Conservation (phyloP, 2,329 filamentous ascomycete species). For the Sclerotinia subarctica region DNA sequence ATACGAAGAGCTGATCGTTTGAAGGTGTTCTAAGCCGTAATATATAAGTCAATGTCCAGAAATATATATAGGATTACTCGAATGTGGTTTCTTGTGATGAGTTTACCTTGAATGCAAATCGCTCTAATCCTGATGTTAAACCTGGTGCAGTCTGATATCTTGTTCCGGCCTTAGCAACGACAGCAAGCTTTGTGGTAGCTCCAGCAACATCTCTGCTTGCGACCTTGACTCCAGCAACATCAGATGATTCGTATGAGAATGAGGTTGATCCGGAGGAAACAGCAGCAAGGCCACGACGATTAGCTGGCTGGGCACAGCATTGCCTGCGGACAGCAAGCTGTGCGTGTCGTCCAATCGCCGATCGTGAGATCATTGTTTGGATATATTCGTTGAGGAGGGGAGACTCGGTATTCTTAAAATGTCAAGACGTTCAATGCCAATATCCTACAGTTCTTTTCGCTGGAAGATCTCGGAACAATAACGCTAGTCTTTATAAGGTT, state of each 20-base stretch:
- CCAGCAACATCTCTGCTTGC: conserved; percentile 86
- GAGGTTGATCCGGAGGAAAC: conserved; percentile 65
- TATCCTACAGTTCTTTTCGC: conserved; percentile 27
- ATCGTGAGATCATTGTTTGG: conserved; percentile 64
- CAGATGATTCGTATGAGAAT: conserved; percentile 83
- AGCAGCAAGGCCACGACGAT: conserved; percentile 61
- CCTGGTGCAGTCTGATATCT: conserved; percentile 89
- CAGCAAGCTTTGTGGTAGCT: conserved; percentile 82
- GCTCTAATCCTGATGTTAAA: conserved; percentile 83
- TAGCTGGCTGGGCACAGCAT: conserved; percentile 53
- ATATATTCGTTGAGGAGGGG: conserved; percentile 41
- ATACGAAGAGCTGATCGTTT: conserved; percentile 90
- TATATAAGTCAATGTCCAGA: conserved; percentile 22
- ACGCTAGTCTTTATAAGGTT: conserved; percentile 7
- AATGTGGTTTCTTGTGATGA: conserved; percentile 21
- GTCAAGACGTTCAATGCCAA: conserved; percentile 14
- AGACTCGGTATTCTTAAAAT: conserved; percentile 25
- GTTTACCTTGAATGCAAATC: conserved; percentile 89
- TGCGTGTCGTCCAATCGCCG: conserved; percentile 60
- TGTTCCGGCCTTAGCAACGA: conserved; percentile 92
- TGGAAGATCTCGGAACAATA: conserved; percentile 23
- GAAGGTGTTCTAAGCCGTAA: conserved; percentile 64
- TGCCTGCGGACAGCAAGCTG: conserved; percentile 59
- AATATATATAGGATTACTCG: background rate
- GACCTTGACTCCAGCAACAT: conserved; percentile 82